Base-by-base conservation (phyloP, 495 filamentous ascomycete species). In the Daldinia concentrica region DNA sequence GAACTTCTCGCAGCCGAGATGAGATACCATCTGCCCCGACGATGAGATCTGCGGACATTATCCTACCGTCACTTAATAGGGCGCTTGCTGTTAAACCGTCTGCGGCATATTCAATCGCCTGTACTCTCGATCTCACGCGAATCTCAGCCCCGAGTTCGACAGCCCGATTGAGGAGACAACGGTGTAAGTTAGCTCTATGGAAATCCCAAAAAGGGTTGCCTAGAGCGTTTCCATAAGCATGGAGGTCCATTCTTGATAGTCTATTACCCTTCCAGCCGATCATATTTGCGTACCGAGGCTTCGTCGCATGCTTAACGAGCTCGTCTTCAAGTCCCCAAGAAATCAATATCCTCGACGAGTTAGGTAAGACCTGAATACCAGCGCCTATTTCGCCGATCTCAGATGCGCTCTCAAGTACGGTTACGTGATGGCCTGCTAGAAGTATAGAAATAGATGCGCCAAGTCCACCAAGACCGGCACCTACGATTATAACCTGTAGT, bases 381-480 rank as follows among this genome's bases (percentile, higher is more conserved):
- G 87, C 88, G 3, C 88, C 88, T 71, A 85, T 81, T 72, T 90
- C 88, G 30, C 82, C 85, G n/a, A 91, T 82, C 30, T 85, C 83
- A 51, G 80, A 76, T n/a, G 89, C 88, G 57, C 84, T 80, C 74
- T 93, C 91, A 55, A 92, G 82, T 12, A 93, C 81, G 1, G 78
- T 74, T 17, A 92, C 88, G 11, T 76, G 68, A 78, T 92, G 90
- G 15, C 90, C 90, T 7, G 86, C 80, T 14, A 87, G 82, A 6
- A 84, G 81, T 67, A 84, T 80, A 11, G 87, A 81, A 68, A 92
- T 90, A 5, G 90, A 90, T 0, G 89, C 85, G 15, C 84, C 86
- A 19, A 93, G 82, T 4, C 91, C 91, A 41, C 86, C 86, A n/a
- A 93, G 84, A 17, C 90, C 90, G 7, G 89, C 90, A 17, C 90